phyloP scores from a whole-genome alignment of 306 rosid genomes.

The Cucurbita ficifolia region DNA sequence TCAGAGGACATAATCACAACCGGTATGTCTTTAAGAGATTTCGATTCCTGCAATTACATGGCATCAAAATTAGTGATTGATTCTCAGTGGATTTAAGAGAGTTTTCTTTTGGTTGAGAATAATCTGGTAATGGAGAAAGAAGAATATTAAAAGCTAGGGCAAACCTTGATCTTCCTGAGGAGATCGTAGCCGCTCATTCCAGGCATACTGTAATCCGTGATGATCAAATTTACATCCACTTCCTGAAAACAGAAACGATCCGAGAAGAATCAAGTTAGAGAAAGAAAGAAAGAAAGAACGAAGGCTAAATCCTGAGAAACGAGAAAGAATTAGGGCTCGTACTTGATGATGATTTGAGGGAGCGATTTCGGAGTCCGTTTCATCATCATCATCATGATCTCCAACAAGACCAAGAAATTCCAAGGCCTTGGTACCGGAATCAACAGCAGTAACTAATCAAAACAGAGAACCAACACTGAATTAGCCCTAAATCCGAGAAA shows the following conservation, averaged over 20 bases:
- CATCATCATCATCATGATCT: background rate
- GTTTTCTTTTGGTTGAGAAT: no score
- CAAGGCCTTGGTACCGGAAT: slow-evolving; percentile 69
- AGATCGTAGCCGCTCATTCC: slow-evolving; percentile 90
- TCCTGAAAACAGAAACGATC: slow-evolving; percentile 21
- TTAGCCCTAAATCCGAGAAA: background rate
- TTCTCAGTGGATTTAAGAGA: background rate
- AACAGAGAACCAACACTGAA: background rate
- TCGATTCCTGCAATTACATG: slow-evolving; percentile 44
- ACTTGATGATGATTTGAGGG: slow-evolving; percentile 27
- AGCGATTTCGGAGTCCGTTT: slow-evolving; percentile 9
- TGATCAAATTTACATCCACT: slow-evolving; percentile 60
- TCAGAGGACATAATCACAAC: slow-evolving; percentile 96
- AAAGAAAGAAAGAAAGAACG: background rate
- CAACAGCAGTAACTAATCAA: slow-evolving; percentile 59
- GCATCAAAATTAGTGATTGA: background rate
- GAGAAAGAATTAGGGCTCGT: background rate
- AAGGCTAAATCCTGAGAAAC: background rate
- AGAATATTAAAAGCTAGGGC: background rate
- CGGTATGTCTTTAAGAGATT: slow-evolving; percentile 65
- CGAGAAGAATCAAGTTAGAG: background rate
- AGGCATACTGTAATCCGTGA: slow-evolving; percentile 90
- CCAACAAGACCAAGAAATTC: slow-evolving; percentile 52
- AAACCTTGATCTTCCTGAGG: slow-evolving; percentile 58
- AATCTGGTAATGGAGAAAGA: background rate